These are phyloP conservation scores for Sclerotinia trifoliorum DNA, from an alignment of 2,329 filamentous ascomycete species.

Conservation along the genomic window DNA sequence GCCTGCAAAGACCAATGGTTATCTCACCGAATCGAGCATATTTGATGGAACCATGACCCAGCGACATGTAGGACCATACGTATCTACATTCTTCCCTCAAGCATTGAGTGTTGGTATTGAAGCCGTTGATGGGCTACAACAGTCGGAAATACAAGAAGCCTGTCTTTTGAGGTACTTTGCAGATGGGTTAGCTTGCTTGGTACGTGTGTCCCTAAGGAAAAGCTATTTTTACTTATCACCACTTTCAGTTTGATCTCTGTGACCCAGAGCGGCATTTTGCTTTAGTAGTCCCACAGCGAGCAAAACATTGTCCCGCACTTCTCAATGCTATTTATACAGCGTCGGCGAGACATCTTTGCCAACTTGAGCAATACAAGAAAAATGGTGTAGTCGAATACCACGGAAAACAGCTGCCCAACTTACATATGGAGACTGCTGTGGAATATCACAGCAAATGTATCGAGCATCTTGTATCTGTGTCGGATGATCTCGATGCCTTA, in stretches of 20 bases:
- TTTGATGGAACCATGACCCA: neutral
- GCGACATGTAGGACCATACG: neutral
- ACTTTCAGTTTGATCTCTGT: constrained; percentile 43
- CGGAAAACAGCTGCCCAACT: constrained; percentile 33
- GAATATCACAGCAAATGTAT: constrained; percentile 46
- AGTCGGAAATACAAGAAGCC: constrained; percentile 29
- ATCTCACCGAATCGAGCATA: neutral
- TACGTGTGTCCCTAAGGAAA: constrained; percentile 19
- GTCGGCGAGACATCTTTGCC: constrained; percentile 43
- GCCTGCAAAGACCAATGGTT: constrained; percentile 3
- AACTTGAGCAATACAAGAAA: constrained; percentile 34
- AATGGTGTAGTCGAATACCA: constrained; percentile 33
- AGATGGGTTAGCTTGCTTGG: constrained; percentile 35
- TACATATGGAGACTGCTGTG: constrained; percentile 42
- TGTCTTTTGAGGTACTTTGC: constrained; percentile 34
- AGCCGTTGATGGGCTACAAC: constrained; percentile 10
- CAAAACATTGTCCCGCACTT: constrained; percentile 44
- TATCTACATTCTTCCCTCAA: neutral
- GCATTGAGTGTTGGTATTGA: neutral
- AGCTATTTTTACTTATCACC: neutral
- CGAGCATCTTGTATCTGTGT: constrained; percentile 43
- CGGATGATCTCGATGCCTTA: constrained; percentile 41
- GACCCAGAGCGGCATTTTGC: constrained; percentile 45
- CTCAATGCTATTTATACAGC: constrained; percentile 39
- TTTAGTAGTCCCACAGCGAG: constrained; percentile 44